Conservation (phyloP, 2,329 filamentous ascomycete genomes). For the Helotiales sp. region DNA sequence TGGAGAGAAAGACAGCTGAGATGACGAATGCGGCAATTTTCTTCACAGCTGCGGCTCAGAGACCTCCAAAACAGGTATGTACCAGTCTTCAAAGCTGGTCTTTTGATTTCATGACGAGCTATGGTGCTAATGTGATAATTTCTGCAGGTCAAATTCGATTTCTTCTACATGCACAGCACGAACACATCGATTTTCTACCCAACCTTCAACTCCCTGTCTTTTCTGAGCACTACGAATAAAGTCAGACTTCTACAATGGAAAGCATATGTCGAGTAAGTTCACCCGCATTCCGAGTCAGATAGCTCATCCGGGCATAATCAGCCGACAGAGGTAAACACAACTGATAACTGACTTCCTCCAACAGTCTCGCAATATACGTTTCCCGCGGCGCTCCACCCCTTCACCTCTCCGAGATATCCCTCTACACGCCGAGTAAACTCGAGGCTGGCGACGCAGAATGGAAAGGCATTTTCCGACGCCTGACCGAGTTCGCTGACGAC, state of each 20-base stretch:
- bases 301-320: neutral
- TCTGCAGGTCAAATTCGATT: constrained; percentile 72
- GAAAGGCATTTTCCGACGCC: constrained; percentile 51
- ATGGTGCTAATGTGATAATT: neutral
- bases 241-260: constrained; percentile 81
- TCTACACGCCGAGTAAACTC: constrained; percentile 57
- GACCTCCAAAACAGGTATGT: constrained; percentile 58
- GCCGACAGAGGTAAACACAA: too few relatives aligned
- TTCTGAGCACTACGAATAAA: constrained; percentile 65
- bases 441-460: constrained; percentile 37
- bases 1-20: constrained; percentile 59
- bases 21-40: constrained; percentile 71
- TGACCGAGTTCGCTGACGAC: constrained; percentile 67
- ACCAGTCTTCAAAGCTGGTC: neutral
- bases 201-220: constrained; percentile 64
- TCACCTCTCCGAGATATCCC: constrained; percentile 59
- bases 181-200: constrained; percentile 77
- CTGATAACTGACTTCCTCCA: neutral
- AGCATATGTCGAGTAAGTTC: constrained; percentile 64
- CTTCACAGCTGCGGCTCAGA: constrained; percentile 58
- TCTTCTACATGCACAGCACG: constrained; percentile 80
- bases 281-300: neutral
- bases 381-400: constrained; percentile 69
- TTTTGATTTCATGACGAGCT: neutral
- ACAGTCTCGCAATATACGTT: constrained; percentile 68